Evolutionary conservation across 2,329 filamentous ascomycete genomes (phyloP).

Genomic region (Cercospora nicotianae): DNA sequence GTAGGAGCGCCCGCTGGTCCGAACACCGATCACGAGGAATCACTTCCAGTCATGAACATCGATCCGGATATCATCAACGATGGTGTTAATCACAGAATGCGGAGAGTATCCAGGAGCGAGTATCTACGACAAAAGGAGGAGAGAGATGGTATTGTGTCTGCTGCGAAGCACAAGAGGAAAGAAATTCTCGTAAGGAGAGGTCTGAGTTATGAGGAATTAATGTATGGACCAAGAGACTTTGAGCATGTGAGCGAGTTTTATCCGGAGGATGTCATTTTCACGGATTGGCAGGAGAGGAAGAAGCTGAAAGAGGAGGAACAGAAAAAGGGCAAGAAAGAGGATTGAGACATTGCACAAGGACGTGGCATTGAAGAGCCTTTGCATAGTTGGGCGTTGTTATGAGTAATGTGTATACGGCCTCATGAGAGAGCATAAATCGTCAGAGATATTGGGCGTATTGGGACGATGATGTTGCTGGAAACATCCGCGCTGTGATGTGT

Average conservation of each 20-base stretch:
- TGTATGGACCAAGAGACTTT: conserved; percentile 2
- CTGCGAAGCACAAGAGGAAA: background rate
- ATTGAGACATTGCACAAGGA: background rate
- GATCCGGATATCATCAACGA: background rate
- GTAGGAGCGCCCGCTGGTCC: background rate
- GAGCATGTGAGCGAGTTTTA: conserved; percentile 2
- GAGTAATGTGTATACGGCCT: background rate
- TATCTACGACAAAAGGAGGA: background rate
- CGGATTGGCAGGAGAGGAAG: background rate
- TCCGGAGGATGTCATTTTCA: background rate
- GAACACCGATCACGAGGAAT: background rate
- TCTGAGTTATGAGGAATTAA: conserved; percentile 9
- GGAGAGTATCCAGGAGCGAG: background rate
- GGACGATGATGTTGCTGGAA: background rate
- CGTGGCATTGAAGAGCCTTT: background rate
- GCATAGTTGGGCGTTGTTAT: background rate
- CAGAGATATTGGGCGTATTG: too few species aligned
- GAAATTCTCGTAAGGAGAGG: background rate
- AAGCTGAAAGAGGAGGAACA: background rate
- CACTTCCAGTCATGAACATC: background rate
- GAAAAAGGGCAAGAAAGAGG: background rate
- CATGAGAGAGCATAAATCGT: too few species aligned
- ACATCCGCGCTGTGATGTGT: background rate
- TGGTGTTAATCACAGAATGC: background rate
- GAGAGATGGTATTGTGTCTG: background rate